Evolutionary conservation across 306 rosid genomes (phyloP).

Genomic region (Argentina anserina): DNA sequence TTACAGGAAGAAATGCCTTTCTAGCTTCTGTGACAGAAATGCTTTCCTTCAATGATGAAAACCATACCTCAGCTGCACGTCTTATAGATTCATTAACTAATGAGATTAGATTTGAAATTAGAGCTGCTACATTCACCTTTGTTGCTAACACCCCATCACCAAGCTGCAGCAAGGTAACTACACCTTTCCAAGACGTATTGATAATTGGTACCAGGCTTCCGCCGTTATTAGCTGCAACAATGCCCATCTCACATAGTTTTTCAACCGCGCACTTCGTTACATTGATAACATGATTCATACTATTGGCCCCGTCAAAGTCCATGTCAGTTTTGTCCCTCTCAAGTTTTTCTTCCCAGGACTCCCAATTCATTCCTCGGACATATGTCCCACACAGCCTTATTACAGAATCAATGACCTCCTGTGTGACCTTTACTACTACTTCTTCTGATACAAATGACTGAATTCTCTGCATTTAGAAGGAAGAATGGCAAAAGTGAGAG

Average conservation of each 20-base stretch:
- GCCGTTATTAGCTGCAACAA: constrained; percentile 76
- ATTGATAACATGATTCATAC: constrained; percentile 45
- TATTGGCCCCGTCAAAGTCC: constrained; percentile 33
- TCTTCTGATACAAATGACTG: constrained; percentile 50
- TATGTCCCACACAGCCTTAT: constrained; percentile 58
- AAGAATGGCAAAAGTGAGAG: constrained; percentile 11
- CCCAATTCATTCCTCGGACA: constrained; percentile 45
- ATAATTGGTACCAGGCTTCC: constrained; percentile 78
- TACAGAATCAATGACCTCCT: constrained; percentile 48
- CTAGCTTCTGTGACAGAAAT: constrained; percentile 76
- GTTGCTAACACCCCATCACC: constrained; percentile 46
- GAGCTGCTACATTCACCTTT: constrained; percentile 44
- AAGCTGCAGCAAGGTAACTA: constrained; percentile 79
- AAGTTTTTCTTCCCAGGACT: constrained; percentile 34
- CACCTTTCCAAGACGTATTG: constrained; percentile 89
- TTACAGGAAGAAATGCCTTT: constrained; percentile 75
- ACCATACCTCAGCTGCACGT: constrained; percentile 68
- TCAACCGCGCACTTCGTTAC: constrained; percentile 55
- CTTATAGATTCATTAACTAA: constrained; percentile 64
- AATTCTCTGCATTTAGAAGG: constrained; percentile 50
- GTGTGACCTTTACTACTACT: constrained; percentile 42
- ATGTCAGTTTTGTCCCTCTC: constrained; percentile 21
- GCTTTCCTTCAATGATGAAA: constrained; percentile 41
- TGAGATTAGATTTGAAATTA: constrained; percentile 53
- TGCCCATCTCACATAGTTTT: constrained; percentile 64